phyloP scores from a whole-genome alignment of 805 yeast species.

The Diddensiella transvaalensis region DNA sequence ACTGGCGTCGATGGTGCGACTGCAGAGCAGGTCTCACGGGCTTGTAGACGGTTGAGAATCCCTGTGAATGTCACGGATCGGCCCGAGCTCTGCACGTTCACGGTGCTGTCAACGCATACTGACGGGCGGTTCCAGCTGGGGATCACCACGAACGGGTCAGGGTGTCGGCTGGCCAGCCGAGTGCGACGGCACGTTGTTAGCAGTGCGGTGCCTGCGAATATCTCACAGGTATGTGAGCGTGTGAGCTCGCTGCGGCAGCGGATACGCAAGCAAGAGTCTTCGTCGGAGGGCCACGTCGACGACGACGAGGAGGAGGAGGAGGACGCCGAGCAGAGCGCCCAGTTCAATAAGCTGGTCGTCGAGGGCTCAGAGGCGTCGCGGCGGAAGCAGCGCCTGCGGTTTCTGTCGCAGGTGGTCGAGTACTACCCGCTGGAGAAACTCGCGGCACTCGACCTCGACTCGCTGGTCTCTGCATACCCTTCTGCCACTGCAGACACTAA shows the following conservation, averaged over 20 bases:
- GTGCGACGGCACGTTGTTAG: constrained; percentile 69
- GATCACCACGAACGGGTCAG: constrained; percentile 81
- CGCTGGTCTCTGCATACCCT: constrained; percentile 45
- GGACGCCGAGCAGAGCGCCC: constrained; percentile 59
- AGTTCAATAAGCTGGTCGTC: constrained; percentile 55
- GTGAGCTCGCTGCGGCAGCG: constrained; percentile 62
- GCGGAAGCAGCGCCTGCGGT: constrained; percentile 60
- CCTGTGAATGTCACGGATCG: constrained; percentile 80
- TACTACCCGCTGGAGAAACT: constrained; percentile 75
- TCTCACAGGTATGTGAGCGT: constrained; percentile 63
- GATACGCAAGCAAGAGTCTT: constrained; percentile 47
- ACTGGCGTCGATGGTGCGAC: constrained; percentile 21
- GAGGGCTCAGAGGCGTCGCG: constrained; percentile 30
- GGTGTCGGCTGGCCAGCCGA: constrained; percentile 80
- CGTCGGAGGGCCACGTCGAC: no score
- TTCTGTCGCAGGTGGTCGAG: constrained; percentile 88
- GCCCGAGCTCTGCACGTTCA: constrained; percentile 69
- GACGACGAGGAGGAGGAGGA: constrained; percentile 50
- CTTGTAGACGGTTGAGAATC: constrained; percentile 61
- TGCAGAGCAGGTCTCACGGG: constrained; percentile 43
- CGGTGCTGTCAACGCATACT: constrained; percentile 64
- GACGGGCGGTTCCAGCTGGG: constrained; percentile 79
- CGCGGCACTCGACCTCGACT: constrained; percentile 56
- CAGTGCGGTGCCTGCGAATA: constrained; percentile 57
- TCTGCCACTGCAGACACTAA: constrained; percentile 21